A percentile compares a stretch with the other conserved stretches of the same genome.
These are phyloP conservation scores for Licmophora abbreviata DNA, from an alignment of 108 stramenopile species.

Conservation along the genomic window DNA sequence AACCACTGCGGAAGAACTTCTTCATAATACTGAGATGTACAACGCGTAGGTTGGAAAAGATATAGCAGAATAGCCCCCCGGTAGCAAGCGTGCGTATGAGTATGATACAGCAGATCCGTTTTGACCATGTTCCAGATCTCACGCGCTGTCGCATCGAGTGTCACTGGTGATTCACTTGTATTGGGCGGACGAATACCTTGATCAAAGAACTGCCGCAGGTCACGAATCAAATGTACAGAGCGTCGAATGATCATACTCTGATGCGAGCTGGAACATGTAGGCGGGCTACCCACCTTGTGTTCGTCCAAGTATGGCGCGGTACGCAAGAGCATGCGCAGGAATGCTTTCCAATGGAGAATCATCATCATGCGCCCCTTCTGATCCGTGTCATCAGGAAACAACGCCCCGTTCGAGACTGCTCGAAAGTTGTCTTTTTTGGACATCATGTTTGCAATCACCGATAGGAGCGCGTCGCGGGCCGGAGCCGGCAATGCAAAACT, in stretches of 20 bases:
- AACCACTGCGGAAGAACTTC: constrained; percentile 62
- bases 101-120: constrained; percentile 58
- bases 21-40: constrained; percentile 47
- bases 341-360: constrained; percentile 55
- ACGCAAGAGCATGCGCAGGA: constrained; percentile 68
- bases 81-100: constrained; percentile 81
- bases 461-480: constrained; percentile 59
- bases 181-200: constrained; percentile 48
- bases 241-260: constrained; percentile 50
- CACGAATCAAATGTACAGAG: constrained; percentile 69
- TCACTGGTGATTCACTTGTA: constrained; percentile 5
- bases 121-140: constrained; percentile 66
- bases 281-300: constrained; percentile 45
- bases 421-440: constrained; percentile 66
- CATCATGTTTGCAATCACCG: constrained; percentile 47
- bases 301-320: constrained; percentile 82
- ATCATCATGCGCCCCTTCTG: constrained; percentile 34
- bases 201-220: constrained; percentile 73
- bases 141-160: constrained; percentile 43
- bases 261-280: constrained; percentile 42
- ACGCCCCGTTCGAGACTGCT: constrained; percentile 62
- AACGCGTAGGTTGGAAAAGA: constrained; percentile 75
- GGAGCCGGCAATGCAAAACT: constrained; percentile 71
- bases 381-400: constrained; percentile 16
- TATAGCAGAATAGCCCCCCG: constrained; percentile 68